These are phyloP conservation scores for Lunularia cruciata DNA, from an alignment of 225 moss, liverwort and hornwort species.

Conservation along the genomic window DNA sequence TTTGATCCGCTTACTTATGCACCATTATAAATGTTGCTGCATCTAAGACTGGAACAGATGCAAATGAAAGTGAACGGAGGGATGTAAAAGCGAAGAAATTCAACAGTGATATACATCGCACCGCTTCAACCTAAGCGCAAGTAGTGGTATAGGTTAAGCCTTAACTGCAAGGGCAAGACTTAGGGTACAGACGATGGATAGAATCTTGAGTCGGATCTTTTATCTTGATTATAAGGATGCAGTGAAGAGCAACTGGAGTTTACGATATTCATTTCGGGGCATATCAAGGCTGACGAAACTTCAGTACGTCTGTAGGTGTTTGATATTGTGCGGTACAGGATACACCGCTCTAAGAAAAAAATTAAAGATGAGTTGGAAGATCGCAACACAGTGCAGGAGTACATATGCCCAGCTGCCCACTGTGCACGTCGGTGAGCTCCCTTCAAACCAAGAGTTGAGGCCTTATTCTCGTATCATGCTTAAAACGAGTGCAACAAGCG, in stretches of 20 bases:
- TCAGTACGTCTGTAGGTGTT: constrained; percentile 56
- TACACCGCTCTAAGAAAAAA: constrained; percentile 97
- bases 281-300: neutral
- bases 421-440: constrained; percentile 84
- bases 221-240: neutral
- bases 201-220: neutral
- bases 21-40: too few species aligned
- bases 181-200: too few species aligned
- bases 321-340: constrained; percentile 94
- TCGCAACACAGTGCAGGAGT: constrained; percentile 95
- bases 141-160: too few species aligned
- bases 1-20: neutral
- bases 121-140: too few species aligned
- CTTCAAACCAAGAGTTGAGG: neutral
- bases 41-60: too few species aligned
- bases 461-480: neutral
- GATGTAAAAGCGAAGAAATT: too few species aligned
- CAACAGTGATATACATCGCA: too few species aligned
- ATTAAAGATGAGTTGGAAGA: constrained; percentile 98
- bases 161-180: too few species aligned
- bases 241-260: neutral
- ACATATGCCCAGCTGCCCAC: constrained; percentile 79
- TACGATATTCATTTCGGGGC: neutral
- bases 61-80: too few species aligned
- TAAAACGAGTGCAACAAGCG: neutral